Base-by-base conservation (phyloP, 108 stramenopile genomes). In the Fistulifera solaris region DNA sequence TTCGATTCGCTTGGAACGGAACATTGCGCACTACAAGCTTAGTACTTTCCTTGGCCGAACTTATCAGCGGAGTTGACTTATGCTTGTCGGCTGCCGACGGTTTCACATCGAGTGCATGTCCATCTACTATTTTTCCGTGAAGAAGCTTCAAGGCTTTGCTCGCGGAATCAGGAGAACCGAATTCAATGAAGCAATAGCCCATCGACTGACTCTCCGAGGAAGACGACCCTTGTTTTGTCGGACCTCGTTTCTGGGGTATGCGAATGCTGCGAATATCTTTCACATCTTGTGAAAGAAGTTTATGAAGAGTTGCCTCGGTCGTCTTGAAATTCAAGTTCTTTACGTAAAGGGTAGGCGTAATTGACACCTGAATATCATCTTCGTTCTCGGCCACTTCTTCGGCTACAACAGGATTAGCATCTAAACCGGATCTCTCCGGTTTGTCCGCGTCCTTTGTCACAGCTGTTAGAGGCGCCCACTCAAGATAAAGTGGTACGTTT, bases 111-210 rank as follows among this genome's bases (percentile, higher is more conserved):
- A 96, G 56, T 6, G 85, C 71, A 62, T 96, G 96, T 8, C 87
- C 95, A 59, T 98, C 95, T 8, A 99, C 71, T 8, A 83, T 52
- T n/a, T 64, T 73, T 7, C 94, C 94, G 49, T 95, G 85, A 18
- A 94, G 47, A 21, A 58, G 59, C 66, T 81, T 75, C 41, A 98
- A 57, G 6, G 96, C 96, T 38, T 78, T 86, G 5, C 62, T 58
- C 25, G 89, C 94, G 15, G 61, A 53, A 18, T 65, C 65, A 44
- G 69, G 61, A 18, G 85, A 81, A n/a, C 56, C 50, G 58, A 93
- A 94, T 66, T 99, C 98, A 40, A 98, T 94, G 73, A 99, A 99
- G 11, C 98, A 97, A 68, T 78, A 99, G 14, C 98, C 98, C 93
- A 96, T 88, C 25, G 93, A 94, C 13, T 45, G 19, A 27, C 43